Base-by-base conservation (phyloP, 2,329 filamentous ascomycete species). In the Sporothrix mexicana region DNA sequence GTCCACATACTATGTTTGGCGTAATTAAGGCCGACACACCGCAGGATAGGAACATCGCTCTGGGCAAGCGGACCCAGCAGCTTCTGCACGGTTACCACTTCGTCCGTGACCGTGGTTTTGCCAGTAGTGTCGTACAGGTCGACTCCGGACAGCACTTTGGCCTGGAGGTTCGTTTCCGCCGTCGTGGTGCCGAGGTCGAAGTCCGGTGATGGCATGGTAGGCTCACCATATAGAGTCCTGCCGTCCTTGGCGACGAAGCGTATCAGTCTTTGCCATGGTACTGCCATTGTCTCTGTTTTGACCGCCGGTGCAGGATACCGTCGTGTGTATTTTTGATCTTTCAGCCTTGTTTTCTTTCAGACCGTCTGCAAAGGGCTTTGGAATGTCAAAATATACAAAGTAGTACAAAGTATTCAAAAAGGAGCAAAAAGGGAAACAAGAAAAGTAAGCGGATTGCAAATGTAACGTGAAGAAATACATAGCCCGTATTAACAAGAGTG, bases 21-120 rank as follows among this genome's bases (percentile, higher is more conserved):
- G 76, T 90, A 90, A 76, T 91, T 90, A 41, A 90, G 77, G 0
- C 88, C 88, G 13, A 90, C 84, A 75, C 88, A 90, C 20, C 88
- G 80, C 3, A 91, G 77, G 59, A 89, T 87, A 0, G 87, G 85
- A 0, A 90, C 85, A 67, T 89, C 86, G 45, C 2, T 80, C 78
- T 17, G 12, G 78, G 79, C 0, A 83, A 90, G 77, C 0, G 88
- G 88, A 0, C 86, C 85, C 0, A 90, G 82, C 0, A 90, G 78
- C 69, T 90, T 81, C 49, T 67, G 43, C 20, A 72, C 70, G n/a
- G 59, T 36, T 30, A 36, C 25, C 3, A 49, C 25, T 43, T 71
- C 55, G 9, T 47, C 68, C 1, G 36, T 20, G n/a, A 69, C 68
- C 15, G n/a, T 15, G 2, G 47, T 30, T 1, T 25, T 45, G 20